Evolutionary conservation across 306 rosid genomes (phyloP), one percentile per base, ranked within the genome.

Genomic region (Malus domestica): DNA sequence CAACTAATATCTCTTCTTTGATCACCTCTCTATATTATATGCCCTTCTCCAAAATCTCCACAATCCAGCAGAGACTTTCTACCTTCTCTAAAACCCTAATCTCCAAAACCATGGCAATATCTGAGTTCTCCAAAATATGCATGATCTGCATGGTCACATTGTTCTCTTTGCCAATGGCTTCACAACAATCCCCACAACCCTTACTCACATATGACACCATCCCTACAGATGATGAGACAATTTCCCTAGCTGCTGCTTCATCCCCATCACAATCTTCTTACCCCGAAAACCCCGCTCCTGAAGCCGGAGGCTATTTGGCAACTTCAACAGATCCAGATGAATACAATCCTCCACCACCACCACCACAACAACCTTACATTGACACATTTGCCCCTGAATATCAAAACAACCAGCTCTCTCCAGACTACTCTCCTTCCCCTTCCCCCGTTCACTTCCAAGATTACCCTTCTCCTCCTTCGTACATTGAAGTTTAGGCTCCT

Each of bases 321-420:
- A 23, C 71, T 33, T 15, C 11, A 58, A 22, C 3, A 22, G 30
- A 58, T n/a, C 25, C 63, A 10, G 74, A 70, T 49, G 20, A 23
- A 59, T 35, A 66, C 67, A 35, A 49, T 12, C 77, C 83, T 68
- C 62, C 82, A 38, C 67, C 80, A 22, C 25, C 65, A 60, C 67
- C 83, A 44, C 25, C 74, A 58, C 29, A 22, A n/a, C 29, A 58
- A 10, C 63, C 63, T 23, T 82, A 78, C 4, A 29, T 38, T 1
- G 75, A 66, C 33, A 14, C 46, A 49, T 52, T 29, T 33, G 69
- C 73, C 59, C 67, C 67, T 74, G 10, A 73, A 19, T 6, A 49
- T 15, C 20, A 71, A 71, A 18, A 57, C 42, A 27, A 32, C 65
- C 25, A 57, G 13, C 71, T 60, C n/a, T 63, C 66, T 44, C 64